Base-by-base conservation (phyloP, 163 green algal species). In the Scenedesmus sp. region DNA sequence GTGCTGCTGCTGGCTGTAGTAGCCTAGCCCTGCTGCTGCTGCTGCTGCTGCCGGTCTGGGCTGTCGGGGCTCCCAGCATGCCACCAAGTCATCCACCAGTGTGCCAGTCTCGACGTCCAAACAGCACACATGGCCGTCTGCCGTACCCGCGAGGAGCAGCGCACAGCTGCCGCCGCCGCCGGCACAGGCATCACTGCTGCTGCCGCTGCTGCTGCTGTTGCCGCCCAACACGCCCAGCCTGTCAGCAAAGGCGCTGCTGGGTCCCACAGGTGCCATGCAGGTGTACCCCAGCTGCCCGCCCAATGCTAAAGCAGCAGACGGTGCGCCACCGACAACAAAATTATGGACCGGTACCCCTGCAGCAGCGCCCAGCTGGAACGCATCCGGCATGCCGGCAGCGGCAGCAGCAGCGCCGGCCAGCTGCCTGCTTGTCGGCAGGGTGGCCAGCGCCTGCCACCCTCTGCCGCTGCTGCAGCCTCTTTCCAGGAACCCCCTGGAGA, bases 381-480 rank as follows among this genome's bases (percentile, higher is more conserved):
- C 26, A 33, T 87, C 81, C 26, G 5, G 16, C 3, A 7, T 40
- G 43, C 42, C 16, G 37, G 56, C 61, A 56, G 46, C 42, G 22
- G 35, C 78, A 53, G 42, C 24, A 26, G 40, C 51, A 33, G 22
- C 65, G 6, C 15, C 78, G 53, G 87, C 53, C 3, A 87, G 78
- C 78, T 91, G 78, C 30, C 42, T 61, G 40, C 40, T 82, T 3
- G 78, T 87, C 2, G 81, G 81, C 78, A 91, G 42, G 24, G 59
- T 44, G 1, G 78, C 76, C 2, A 83, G 56, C 22, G 42, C 79
- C 56, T 91, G 78, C 87, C 79, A 90, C 37, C 87, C 79, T 30
- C 87, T 85, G 40, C 87, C 49, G 56, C 87, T 87, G 78, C 87
- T 91, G 87, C 87, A 87, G 56, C 87, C 78, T 22, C 79, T 26